Evolutionary conservation across 1,139 yeast genomes (phyloP).

Genomic region (Yamadazyma mexicana): DNA sequence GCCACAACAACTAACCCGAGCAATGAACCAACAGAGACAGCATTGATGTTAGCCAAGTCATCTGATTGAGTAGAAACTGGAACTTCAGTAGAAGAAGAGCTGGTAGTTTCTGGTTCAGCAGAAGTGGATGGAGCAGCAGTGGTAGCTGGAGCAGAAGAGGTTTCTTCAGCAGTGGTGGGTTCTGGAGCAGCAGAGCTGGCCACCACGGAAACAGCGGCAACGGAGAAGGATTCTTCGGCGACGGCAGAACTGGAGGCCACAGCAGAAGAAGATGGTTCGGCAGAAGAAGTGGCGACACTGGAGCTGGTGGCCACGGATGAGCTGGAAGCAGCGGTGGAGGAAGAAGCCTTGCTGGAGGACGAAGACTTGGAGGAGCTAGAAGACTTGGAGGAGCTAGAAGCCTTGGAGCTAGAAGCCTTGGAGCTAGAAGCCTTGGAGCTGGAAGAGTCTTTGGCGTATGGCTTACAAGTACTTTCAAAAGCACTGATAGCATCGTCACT

Average conservation of each 20-base stretch:
- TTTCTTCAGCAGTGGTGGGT: conserved; percentile 13
- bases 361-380: conserved; percentile 28
- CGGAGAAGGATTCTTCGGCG: neutral
- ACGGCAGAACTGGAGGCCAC: conserved; percentile 20
- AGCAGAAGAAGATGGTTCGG: conserved; percentile 23
- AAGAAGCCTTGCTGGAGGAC: conserved; percentile 16
- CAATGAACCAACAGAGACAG: conserved; percentile 45
- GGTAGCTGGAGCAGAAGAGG: conserved; percentile 11
- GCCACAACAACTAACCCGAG: conserved; percentile 53
- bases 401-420: conserved; percentile 23
- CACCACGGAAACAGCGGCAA: neutral
- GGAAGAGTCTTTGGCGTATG: conserved; percentile 27
- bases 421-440: conserved; percentile 22
- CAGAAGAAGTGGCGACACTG: conserved; percentile 11
- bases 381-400: conserved; percentile 29
- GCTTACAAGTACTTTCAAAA: conserved; percentile 55
- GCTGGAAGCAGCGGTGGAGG: neutral
- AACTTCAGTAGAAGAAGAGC: conserved; percentile 18
- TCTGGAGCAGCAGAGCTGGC: conserved; percentile 8
- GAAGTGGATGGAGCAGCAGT: conserved; percentile 8
- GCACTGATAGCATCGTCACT: conserved; percentile 57
- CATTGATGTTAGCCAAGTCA: conserved; percentile 24
- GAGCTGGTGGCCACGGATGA: neutral
- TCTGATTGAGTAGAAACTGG: conserved; percentile 14
- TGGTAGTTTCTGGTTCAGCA: conserved; percentile 8